A percentile compares a stretch with the other conserved stretches of the same genome.
Conservation (phyloP, 495 filamentous ascomycete species). For the Tuber aestivum region DNA sequence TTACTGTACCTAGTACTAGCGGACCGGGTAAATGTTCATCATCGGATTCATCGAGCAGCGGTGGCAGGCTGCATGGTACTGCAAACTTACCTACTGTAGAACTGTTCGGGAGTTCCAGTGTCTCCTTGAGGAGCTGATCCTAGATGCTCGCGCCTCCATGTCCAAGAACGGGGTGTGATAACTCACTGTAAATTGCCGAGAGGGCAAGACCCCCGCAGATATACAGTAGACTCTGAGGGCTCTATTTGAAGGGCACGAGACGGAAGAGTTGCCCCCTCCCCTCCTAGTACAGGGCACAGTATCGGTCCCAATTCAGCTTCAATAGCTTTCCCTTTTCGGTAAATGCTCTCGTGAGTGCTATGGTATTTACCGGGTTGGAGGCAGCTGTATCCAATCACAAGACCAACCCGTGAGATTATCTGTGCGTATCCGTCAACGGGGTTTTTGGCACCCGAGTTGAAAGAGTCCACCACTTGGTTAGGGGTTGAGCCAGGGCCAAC, state of each 20-base stretch:
- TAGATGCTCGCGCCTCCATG: background rate
- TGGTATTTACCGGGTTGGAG: background rate
- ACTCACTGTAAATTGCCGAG: background rate
- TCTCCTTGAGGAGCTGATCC: background rate
- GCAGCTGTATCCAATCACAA: background rate
- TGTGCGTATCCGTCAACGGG: background rate
- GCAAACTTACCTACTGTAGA: background rate
- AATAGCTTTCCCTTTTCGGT: background rate
- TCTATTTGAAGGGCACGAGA: background rate
- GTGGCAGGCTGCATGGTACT: background rate
- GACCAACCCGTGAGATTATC: background rate
- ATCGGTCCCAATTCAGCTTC: background rate
- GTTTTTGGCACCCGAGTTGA: background rate
- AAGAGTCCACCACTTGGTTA: background rate
- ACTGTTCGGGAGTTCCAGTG: background rate
- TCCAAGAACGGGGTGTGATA: background rate
- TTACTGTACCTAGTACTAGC: background rate
- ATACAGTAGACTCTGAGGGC: background rate
- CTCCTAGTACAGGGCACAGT: background rate
- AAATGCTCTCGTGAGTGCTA: background rate
- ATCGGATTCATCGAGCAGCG: background rate
- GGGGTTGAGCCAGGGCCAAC: background rate
- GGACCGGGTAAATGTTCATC: background rate
- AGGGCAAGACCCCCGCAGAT: background rate
- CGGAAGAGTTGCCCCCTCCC: background rate